These are phyloP conservation scores for Exutisphaerella laricina DNA, from an alignment of 2,329 filamentous ascomycete genomes.

Conservation along the genomic window DNA sequence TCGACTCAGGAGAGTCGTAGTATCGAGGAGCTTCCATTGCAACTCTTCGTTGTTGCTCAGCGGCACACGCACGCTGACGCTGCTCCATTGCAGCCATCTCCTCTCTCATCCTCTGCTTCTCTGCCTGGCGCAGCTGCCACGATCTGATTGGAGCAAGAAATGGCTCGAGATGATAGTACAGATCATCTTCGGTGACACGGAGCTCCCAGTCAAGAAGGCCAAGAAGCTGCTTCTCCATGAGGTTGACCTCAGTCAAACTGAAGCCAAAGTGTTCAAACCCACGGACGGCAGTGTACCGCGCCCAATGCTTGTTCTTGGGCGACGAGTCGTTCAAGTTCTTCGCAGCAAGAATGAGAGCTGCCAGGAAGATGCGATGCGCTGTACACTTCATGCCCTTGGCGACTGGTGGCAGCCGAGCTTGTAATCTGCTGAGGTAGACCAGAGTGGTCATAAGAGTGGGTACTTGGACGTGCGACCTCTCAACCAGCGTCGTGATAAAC, in stretches of 20 bases:
- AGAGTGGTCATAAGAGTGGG: slow-evolving; percentile 95
- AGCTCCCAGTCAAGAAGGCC: slow-evolving; percentile 94
- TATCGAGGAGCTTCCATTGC: slow-evolving; percentile 25
- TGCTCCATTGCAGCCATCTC: slow-evolving; percentile 32
- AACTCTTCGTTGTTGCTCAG: slow-evolving; percentile 34
- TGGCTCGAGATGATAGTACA: slow-evolving; percentile 78
- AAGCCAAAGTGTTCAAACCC: slow-evolving; percentile 78
- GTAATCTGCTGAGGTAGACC: slow-evolving; percentile 84
- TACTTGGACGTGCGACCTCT: slow-evolving; percentile 92
- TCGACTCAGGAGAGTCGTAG: slow-evolving; percentile 36
- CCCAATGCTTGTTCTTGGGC: slow-evolving; percentile 99
- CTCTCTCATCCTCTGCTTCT: slow-evolving; percentile 45
- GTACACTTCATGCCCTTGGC: slow-evolving; percentile 96
- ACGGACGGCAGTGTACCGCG: slow-evolving; percentile 76
- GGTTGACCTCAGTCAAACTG: slow-evolving; percentile 90
- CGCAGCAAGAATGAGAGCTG: slow-evolving; percentile 74
- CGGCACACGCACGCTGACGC: slow-evolving; percentile 33
- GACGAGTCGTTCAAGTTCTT: slow-evolving; percentile 99
- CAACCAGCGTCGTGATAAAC: slow-evolving; percentile 88
- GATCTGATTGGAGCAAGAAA: slow-evolving; percentile 82
- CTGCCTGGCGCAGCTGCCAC: slow-evolving; percentile 49
- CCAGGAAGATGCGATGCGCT: slow-evolving; percentile 95
- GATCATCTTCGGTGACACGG: slow-evolving; percentile 74
- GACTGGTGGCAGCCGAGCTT: slow-evolving; percentile 79
- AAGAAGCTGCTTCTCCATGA: slow-evolving; percentile 98